Conservation (phyloP, 1,284 basidiomycete genomes). For the Naganishia sp. region DNA sequence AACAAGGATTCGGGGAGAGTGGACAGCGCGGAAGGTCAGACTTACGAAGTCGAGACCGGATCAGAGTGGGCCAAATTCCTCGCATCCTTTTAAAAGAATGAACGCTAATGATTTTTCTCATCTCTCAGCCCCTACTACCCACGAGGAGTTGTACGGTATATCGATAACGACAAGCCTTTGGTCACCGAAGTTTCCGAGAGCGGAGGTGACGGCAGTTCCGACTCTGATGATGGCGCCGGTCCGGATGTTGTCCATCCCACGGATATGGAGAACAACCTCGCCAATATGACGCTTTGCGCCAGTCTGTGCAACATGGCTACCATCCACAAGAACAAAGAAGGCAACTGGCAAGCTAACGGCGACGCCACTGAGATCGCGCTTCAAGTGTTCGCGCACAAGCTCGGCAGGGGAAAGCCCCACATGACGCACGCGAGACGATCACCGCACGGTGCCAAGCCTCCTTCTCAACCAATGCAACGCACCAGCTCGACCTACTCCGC, state of each 20-base stretch:
- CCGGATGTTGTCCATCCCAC: constrained; percentile 41
- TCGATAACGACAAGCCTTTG: constrained; percentile 35
- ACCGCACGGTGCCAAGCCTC: not conserved
- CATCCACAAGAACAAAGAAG: constrained; percentile 52
- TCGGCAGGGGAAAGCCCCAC: constrained; percentile 53
- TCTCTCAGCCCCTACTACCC: constrained; percentile 52
- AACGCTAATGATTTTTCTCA: too few relatives aligned
- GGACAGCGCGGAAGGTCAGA: constrained; percentile 44
- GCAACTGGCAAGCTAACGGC: constrained; percentile 66
- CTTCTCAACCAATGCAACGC: constrained; percentile 21
- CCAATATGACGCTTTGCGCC: constrained; percentile 54
- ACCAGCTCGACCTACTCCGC: constrained; percentile 37
- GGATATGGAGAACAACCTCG: constrained; percentile 48
- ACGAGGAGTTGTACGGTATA: constrained; percentile 47
- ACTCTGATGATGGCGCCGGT: constrained; percentile 38
- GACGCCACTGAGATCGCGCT: constrained; percentile 70
- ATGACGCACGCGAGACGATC: constrained; percentile 41
- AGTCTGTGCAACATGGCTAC: constrained; percentile 58
- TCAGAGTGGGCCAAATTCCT: constrained; percentile 39
- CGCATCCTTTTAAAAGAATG: not conserved
- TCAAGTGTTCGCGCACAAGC: constrained; percentile 64
- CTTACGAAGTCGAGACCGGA: constrained; percentile 53
- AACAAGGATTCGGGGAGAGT: constrained; percentile 27
- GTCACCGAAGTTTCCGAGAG: constrained; percentile 32
- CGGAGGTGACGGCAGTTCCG: constrained; percentile 41